These are phyloP conservation scores for Penicillium flavigenum DNA, from an alignment of 495 filamentous ascomycete species.

Conservation along the genomic window DNA sequence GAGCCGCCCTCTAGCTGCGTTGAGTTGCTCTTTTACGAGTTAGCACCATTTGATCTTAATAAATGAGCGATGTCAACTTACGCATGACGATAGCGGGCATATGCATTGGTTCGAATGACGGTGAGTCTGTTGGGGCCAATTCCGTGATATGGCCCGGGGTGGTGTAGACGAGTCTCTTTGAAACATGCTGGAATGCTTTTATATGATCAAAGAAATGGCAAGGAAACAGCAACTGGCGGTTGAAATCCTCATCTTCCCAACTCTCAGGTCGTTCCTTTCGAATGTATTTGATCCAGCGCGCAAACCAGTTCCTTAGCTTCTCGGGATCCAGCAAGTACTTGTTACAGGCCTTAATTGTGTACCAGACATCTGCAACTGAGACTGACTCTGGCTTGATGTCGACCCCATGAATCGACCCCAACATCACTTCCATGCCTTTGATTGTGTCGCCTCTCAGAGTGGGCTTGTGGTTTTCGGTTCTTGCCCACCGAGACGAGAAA, in stretches of 20 bases:
- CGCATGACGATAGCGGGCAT: neutral
- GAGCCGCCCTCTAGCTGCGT: neutral
- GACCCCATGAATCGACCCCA: neutral
- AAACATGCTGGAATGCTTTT: neutral
- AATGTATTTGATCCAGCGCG: neutral
- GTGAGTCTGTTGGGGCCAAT: neutral
- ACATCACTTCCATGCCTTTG: neutral
- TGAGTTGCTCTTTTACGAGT: neutral
- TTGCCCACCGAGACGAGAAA: neutral
- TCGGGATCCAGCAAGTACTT: neutral
- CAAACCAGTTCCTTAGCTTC: neutral
- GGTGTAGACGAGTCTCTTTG: neutral
- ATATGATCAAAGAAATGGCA: neutral
- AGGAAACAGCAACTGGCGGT: neutral
- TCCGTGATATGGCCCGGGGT: neutral
- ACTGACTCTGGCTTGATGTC: neutral
- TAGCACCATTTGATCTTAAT: neutral
- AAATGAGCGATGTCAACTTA: neutral
- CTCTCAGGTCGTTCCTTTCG: neutral
- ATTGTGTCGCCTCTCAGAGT: neutral
- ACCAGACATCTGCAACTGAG: neutral
- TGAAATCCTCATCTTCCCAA: neutral
- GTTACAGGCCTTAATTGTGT: neutral
- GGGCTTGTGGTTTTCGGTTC: neutral
- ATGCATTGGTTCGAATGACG: neutral